Percentiles rank a stretch among this genome's conserved stretches.
Conservation (phyloP, 441 rosid genomes). For the Euphorbia celastroides region DNA sequence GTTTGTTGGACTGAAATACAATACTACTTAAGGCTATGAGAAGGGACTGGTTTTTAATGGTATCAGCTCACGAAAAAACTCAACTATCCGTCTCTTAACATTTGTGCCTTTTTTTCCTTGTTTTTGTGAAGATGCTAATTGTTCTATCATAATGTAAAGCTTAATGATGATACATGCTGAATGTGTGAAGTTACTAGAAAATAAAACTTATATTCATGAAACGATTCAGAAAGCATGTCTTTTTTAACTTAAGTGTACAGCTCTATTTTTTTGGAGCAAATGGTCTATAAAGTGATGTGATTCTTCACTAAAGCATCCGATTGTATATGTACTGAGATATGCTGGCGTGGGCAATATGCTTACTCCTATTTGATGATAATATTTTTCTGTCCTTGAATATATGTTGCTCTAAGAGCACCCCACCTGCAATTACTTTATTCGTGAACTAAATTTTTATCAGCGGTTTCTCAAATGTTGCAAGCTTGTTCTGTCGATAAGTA, state of each 20-base stretch:
- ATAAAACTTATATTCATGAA: neutral
- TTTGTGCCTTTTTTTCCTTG: neutral
- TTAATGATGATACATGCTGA: neutral
- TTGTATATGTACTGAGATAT: neutral
- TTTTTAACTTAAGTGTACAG: neutral
- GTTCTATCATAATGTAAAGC: neutral
- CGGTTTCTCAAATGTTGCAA: neutral
- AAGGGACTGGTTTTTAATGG: too few species aligned
- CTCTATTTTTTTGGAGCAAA: neutral
- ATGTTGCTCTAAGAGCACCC: neutral
- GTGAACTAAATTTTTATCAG: constrained; percentile 3
- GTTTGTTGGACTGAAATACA: too few species aligned
- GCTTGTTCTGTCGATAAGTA: constrained; percentile 12
- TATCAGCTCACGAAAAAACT: too few species aligned
- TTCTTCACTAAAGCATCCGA: neutral
- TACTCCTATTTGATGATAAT: neutral
- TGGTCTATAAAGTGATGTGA: neutral
- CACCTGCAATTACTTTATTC: neutral
- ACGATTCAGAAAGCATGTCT: neutral
- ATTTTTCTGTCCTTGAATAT: neutral
- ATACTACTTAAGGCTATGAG: too few species aligned
- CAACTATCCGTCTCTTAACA: neutral
- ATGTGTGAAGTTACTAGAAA: neutral
- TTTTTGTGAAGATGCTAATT: neutral
- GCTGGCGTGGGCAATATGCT: neutral